phyloP scores from a whole-genome alignment of 768 basidiomycete genomes.

The Naganishia antarctica region DNA sequence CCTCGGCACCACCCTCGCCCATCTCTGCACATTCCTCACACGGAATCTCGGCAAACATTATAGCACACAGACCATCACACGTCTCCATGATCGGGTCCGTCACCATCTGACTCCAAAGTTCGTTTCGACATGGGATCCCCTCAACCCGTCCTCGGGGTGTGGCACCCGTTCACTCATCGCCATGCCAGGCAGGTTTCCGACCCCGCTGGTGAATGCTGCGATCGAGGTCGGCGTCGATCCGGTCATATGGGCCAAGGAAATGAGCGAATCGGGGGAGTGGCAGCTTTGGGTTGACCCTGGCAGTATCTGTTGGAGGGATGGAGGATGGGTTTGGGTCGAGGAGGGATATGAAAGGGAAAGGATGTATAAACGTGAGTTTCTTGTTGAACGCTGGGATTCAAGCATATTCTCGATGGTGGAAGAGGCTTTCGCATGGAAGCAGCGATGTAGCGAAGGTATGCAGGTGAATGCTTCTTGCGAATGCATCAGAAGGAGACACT shows the following conservation, averaged over 20 bases:
- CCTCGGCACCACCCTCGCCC: conserved; percentile 36
- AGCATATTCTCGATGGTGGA: too few relatives aligned
- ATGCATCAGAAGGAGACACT: too few relatives aligned
- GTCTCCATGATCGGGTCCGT: conserved; percentile 32
- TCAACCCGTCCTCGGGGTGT: conserved; percentile 38
- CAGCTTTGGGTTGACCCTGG: conserved; percentile 50
- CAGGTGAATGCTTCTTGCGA: too few relatives aligned
- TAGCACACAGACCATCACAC: conserved; percentile 31
- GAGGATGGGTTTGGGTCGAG: conserved; percentile 49
- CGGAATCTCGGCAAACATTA: conserved; percentile 35
- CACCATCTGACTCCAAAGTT: conserved; percentile 27
- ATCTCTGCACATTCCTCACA: conserved; percentile 38
- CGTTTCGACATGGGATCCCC: conserved; percentile 41
- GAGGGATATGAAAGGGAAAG: conserved; percentile 41
- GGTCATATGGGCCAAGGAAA: conserved; percentile 36
- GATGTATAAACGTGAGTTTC: conserved; percentile 41
- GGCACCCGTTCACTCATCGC: conserved; percentile 47
- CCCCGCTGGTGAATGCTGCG: conserved; percentile 35
- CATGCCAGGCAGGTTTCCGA: conserved; percentile 34
- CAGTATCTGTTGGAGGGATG: conserved; percentile 44
- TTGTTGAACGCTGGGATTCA: too few relatives aligned
- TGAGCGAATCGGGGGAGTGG: conserved; percentile 45
- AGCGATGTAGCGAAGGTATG: too few relatives aligned
- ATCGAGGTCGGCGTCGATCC: conserved; percentile 31
- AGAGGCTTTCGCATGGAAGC: too few relatives aligned